Evolutionary conservation across 2,329 filamentous ascomycete genomes (phyloP), one percentile per base, ranked within the genome.

Genomic region (Claviceps sp.): DNA sequence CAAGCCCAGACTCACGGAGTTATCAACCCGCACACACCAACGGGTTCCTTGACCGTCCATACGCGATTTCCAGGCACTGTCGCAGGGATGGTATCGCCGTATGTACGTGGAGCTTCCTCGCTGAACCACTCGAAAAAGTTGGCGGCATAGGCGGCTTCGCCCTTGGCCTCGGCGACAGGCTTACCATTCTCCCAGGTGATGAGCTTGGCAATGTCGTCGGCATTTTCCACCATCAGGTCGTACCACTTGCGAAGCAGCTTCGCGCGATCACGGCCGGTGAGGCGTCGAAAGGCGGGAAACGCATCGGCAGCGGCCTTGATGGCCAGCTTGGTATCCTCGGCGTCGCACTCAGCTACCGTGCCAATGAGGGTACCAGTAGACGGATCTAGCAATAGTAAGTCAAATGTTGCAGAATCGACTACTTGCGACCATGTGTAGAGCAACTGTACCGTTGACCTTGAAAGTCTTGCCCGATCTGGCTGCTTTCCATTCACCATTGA

Each of bases 111-210:
- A 2, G 86, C 87, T 70, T 89, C 86, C 65, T 89, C 87, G 56
- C 78, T 81, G 67, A 89, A 90, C 86, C 86, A 90, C 67, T 88
- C 84, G 55, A 88, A 79, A 66, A 89, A 90, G 65, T 75, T 81
- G 53, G 85, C 81, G 8, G 85, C 85, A 61, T 89, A 89, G 38
- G 74, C 72, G 7, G 82, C 79, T 69, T 90, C 86, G 40, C 81
- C 83, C 63, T 79, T 80, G 38, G 86, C 83, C 63, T 90, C 86
- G 34, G 85, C 79, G 30, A 86, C 63, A 1, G 89, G 87, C 72
- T 95, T 95, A 57, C 89, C 89, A 59, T 94, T 94, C 72, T 95
- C 89, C 82, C 85, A 87, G 41, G 88, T 93, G 62, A 95, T 89
- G 55, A 95, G 75, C 55, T 76, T 87, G 7, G 87, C 86, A 36